phyloP scores from a whole-genome alignment of 2,329 filamentous ascomycete genomes.

The Myriangium duriaei region DNA sequence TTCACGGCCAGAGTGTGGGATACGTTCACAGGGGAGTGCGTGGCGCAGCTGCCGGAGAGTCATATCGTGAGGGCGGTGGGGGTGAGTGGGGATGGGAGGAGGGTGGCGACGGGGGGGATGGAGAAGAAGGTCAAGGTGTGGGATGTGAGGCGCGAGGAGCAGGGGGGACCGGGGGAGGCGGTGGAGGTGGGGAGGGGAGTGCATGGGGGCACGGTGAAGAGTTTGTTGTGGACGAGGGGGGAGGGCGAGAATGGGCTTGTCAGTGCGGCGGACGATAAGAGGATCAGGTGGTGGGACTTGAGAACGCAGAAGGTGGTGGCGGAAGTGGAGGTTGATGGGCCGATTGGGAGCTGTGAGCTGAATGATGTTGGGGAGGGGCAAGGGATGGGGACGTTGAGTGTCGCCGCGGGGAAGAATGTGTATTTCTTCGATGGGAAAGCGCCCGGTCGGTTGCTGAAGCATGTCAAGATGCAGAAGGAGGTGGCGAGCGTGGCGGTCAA shows the following conservation, averaged over 20 bases:
- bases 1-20: constrained; percentile 93
- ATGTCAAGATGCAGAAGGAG: constrained; percentile 66
- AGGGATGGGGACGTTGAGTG: constrained; percentile 63
- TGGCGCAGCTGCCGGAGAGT: constrained; percentile 77
- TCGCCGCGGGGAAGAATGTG: constrained; percentile 85
- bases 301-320: constrained; percentile 60
- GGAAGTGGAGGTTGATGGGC: constrained; percentile 65
- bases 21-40: constrained; percentile 80
- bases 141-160: constrained; percentile 55
- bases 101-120: constrained; percentile 84
- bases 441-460: constrained; percentile 62
- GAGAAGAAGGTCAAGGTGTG: constrained; percentile 96
- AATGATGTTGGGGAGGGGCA: constrained; percentile 29
- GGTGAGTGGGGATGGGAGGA: constrained; percentile 52
- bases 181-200: constrained; percentile 70
- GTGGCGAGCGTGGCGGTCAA: constrained; percentile 87
- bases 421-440: constrained; percentile 77
- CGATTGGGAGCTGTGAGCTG: constrained; percentile 86
- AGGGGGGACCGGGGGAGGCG: constrained; percentile 11
- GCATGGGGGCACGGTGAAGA: constrained; percentile 84
- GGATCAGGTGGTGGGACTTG: constrained; percentile 88
- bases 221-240: constrained; percentile 75
- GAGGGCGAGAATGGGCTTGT: constrained; percentile 71
- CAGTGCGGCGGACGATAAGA: constrained; percentile 82
- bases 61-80: constrained; percentile 93